Evolutionary conservation across 2,329 filamentous ascomycete species (phyloP).

Genomic region (Peltaster fructicola): DNA sequence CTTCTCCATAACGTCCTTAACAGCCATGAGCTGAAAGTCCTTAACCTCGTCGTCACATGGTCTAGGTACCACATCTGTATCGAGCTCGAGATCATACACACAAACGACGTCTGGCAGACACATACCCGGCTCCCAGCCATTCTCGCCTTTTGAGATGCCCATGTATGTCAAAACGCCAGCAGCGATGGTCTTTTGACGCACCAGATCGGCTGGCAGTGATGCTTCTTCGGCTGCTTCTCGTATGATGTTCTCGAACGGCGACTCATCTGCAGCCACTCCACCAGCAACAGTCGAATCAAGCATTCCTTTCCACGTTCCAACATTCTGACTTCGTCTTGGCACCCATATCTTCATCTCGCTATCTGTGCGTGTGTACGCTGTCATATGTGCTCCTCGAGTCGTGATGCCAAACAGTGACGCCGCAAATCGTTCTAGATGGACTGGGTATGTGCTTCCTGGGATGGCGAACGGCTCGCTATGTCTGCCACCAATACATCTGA

Average conservation of each 20-base stretch:
- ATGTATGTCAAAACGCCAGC: conserved; percentile 66
- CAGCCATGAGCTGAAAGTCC: conserved; percentile 56
- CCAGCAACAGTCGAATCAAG: conserved; percentile 86
- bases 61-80: conserved; percentile 45
- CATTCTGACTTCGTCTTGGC: conserved; percentile 52
- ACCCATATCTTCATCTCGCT: conserved; percentile 63
- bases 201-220: conserved; percentile 49
- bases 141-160: conserved; percentile 53
- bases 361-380: conserved; percentile 41
- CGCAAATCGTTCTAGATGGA: conserved; percentile 57
- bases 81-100: conserved; percentile 71
- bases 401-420: conserved; percentile 55
- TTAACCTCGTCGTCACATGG: conserved; percentile 82
- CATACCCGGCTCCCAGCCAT: conserved; percentile 62
- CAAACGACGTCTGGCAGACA: conserved; percentile 82
- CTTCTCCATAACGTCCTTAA: conserved; percentile 53
- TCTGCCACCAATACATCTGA: conserved; percentile 59
- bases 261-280: conserved; percentile 65
- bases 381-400: conserved; percentile 65
- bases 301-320: conserved; percentile 73
- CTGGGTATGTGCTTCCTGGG: conserved; percentile 43
- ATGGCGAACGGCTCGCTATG: conserved; percentile 63
- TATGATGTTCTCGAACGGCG: conserved; percentile 61
- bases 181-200: conserved; percentile 39
- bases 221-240: conserved; percentile 84